Evolutionary conservation across 495 filamentous ascomycete genomes (phyloP).

Genomic region (Penicillium daleae): DNA sequence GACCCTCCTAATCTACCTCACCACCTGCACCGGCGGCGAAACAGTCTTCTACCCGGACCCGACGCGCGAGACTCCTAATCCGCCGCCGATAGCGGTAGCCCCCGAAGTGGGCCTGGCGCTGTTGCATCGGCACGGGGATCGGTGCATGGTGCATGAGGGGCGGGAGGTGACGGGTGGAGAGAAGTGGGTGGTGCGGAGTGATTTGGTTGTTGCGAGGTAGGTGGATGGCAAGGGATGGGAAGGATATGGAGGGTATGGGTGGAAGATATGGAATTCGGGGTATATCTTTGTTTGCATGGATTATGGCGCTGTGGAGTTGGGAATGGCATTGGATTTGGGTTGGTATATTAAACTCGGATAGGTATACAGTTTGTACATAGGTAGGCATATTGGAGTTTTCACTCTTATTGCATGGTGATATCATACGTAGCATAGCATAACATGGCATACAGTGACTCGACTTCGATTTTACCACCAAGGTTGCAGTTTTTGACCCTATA

Average conservation of each 20-base stretch:
- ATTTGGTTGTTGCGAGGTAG: constrained; percentile 72
- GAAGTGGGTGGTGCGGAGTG: constrained; percentile 92
- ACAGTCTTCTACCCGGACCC: constrained; percentile 88
- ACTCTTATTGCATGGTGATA: background rate
- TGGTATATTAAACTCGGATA: background rate
- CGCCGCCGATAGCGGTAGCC: constrained; percentile 65
- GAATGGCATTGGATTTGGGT: background rate
- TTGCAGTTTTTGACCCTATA: too few species aligned
- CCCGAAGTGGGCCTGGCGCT: constrained; percentile 82
- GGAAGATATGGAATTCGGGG: background rate
- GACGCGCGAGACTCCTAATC: constrained; percentile 53
- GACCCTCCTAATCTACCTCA: constrained; percentile 90
- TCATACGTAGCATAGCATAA: background rate
- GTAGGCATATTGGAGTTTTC: background rate
- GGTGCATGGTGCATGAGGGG: constrained; percentile 90
- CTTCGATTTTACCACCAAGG: background rate
- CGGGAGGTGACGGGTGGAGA: constrained; percentile 77
- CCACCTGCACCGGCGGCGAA: constrained; percentile 78
- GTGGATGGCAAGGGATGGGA: constrained; percentile 7
- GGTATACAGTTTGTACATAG: background rate
- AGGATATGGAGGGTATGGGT: background rate
- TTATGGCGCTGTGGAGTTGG: background rate
- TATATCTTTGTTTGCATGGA: too few species aligned
- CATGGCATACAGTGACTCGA: background rate
- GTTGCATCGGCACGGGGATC: constrained; percentile 85